Evolutionary conservation across 2,329 filamentous ascomycete genomes (phyloP), one percentile per base, ranked within the genome.

Genomic region (Emmonsia crescens): DNA sequence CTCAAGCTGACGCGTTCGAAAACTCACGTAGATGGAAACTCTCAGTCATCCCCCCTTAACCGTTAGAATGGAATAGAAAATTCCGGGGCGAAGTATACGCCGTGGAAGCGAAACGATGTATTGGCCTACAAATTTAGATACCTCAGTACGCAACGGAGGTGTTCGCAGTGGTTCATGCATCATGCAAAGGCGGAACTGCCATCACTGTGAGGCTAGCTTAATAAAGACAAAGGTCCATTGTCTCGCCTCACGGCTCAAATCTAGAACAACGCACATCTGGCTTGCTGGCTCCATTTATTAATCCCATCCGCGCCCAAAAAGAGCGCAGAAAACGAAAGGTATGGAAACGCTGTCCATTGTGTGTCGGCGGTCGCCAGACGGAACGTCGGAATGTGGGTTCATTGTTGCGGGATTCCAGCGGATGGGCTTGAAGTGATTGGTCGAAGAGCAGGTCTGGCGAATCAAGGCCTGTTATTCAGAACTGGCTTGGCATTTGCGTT

Each of bases 301-400:
- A 27, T 24, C 51, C 4, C 8, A 8, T 14, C 3, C 51, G 19
- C 29, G 19, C 19, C 36, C 51, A 21, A 36, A 21, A 10, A 36
- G 51, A 54, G 29, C 3, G 9, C 4, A 3, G 14, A 52, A 19
- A 52, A 33, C 6, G 24, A 27, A 44, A 24, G 19, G 9, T 24
- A 40, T 38, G 19, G n/a, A 46, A 42, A 42, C 36, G n/a, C 36
- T 2, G 10, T 42, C 44, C 55, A 44, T 9, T 57, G 38, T 27
- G 52, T 24, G 33, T 38, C 21, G 21, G 55, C 27, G 24, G n/a
- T n/a, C n/a, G n/a, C 27, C 27, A 31, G 40, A 29, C 56, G 56
- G 56, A 57, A 57, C 29, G 5, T 33, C 56, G 56, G 56, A 46
- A 46, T 40, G 56, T 57, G 56, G 40, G 29, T 57, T 57, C 42